phyloP scores from a whole-genome alignment of 1,139 yeast genomes.

The Scheffersomyces titani region DNA sequence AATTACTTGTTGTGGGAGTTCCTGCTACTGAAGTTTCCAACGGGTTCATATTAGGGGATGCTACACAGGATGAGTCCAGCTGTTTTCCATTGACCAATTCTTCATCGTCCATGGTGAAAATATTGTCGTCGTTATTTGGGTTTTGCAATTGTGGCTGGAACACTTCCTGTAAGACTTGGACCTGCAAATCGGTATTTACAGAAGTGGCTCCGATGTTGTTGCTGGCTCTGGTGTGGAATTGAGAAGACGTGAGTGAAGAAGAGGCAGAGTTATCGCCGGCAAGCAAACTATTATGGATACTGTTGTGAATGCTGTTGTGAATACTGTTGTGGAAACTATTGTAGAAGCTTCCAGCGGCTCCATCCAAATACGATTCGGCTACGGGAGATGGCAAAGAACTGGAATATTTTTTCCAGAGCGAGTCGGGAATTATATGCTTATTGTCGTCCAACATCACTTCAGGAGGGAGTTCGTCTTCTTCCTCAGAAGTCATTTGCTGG shows the following conservation, averaged over 20 bases:
- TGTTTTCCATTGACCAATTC: conserved; percentile 1
- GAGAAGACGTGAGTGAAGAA: conserved; percentile 4
- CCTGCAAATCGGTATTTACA: conserved; percentile 42
- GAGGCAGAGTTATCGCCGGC: conserved; percentile 1
- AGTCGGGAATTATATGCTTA: conserved; percentile 83
- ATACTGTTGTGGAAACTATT: conserved; percentile 7
- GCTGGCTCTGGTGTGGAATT: not conserved
- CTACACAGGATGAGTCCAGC: conserved; percentile 5
- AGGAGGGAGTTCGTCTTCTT: conserved; percentile 49
- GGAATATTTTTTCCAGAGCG: conserved; percentile 66
- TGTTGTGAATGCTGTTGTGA: conserved; percentile 5
- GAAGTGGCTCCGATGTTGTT: conserved; percentile 32
- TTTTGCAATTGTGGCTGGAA: conserved; percentile 25
- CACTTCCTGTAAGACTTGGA: conserved; percentile 41
- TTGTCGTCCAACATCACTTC: conserved; percentile 89
- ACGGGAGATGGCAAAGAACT: conserved; percentile 54
- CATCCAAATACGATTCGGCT: conserved; percentile 11
- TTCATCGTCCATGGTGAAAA: conserved; percentile 40
- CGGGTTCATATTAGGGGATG: conserved; percentile 3
- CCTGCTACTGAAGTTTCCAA: not conserved
- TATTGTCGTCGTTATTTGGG: conserved; percentile 19
- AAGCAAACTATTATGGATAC: conserved; percentile 5
- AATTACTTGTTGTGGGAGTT: not conserved
- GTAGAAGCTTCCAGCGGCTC: conserved; percentile 3
- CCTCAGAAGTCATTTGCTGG: conserved; percentile 2